A percentile compares a stretch with the other conserved stretches of the same genome.
phyloP scores from a whole-genome alignment of 2,329 filamentous ascomycete genomes.

The Plenodomus tracheiphilus region DNA sequence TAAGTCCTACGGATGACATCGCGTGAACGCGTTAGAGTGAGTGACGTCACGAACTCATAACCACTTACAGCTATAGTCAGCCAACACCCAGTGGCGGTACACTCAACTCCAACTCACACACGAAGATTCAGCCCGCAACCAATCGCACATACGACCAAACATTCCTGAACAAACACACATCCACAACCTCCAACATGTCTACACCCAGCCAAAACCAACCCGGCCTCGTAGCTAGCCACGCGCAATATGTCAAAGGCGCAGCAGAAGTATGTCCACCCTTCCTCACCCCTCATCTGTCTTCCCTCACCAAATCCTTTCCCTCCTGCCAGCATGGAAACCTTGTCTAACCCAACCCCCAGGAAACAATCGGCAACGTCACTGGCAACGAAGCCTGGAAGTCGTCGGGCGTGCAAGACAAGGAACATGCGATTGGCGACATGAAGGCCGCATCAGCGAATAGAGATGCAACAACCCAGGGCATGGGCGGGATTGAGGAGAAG shows the following conservation, averaged over 20 bases:
- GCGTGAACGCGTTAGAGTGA: too few species aligned
- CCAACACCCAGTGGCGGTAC: background rate
- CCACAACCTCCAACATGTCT: conserved; percentile 21
- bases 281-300: background rate
- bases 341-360: conserved; percentile 42
- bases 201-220: conserved; percentile 49
- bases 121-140: too few species aligned
- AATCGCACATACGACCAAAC: background rate
- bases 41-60: background rate
- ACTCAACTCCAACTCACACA: background rate
- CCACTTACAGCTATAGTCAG: background rate
- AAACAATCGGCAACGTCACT: conserved; percentile 63
- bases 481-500: conserved; percentile 66
- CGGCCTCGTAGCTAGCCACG: conserved; percentile 65
- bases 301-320: background rate
- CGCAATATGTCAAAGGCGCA: conserved; percentile 70
- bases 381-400: conserved; percentile 65
- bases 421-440: conserved; percentile 64
- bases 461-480: conserved; percentile 58
- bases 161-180: background rate
- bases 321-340: background rate
- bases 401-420: conserved; percentile 67
- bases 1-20: background rate
- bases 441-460: conserved; percentile 62
- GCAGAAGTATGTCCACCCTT: conserved; percentile 57